Percentiles rank a stretch among this genome's conserved stretches.
Evolutionary conservation across 208 protist species (phyloP).

Genomic region (Histomonas meleagridis): DNA sequence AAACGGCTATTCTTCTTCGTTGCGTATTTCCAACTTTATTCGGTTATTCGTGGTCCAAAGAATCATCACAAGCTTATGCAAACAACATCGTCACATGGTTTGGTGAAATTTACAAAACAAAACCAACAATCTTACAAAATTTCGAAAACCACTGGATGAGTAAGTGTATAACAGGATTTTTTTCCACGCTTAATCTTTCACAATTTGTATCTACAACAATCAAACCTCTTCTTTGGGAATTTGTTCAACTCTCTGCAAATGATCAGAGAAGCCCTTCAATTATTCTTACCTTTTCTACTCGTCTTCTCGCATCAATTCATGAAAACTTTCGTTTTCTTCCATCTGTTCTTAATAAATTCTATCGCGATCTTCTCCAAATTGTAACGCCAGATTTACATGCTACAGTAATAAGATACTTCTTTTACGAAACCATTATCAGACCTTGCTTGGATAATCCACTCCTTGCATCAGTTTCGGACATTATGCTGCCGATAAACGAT

Average conservation of each 20-base stretch:
- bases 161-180: background rate
- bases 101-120: background rate
- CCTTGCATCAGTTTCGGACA: background rate
- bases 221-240: background rate
- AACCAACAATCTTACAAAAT: background rate
- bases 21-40: constrained; percentile 2
- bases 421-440: background rate
- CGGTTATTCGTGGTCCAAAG: background rate
- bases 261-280: background rate
- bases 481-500: background rate
- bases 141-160: background rate
- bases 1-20: background rate
- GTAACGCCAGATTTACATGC: background rate
- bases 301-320: background rate
- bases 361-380: background rate
- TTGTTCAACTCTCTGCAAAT: background rate
- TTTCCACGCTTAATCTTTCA: background rate
- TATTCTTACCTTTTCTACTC: background rate
- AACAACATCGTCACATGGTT: background rate
- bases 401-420: background rate
- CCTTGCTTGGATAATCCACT: background rate
- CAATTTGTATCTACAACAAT: background rate
- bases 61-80: background rate
- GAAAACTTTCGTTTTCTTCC: background rate
- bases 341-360: background rate